These are phyloP conservation scores for Bruguiera sexangula DNA, from an alignment of 345 rosid genomes.

Conservation along the genomic window DNA sequence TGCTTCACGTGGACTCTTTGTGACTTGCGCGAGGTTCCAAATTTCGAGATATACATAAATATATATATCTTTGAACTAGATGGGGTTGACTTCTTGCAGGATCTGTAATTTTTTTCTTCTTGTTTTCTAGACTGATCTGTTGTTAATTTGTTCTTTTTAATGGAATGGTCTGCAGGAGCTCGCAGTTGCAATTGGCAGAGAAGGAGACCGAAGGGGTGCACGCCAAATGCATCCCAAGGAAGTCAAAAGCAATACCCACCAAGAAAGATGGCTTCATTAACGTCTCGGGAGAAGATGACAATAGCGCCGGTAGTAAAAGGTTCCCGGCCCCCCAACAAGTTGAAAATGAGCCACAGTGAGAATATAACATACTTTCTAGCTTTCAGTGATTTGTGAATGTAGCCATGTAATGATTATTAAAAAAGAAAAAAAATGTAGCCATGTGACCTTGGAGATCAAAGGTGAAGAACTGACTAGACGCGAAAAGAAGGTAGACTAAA, in stretches of 20 bases:
- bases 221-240: conserved; percentile 51
- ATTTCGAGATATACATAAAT: no score
- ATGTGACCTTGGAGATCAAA: no score
- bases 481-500: no score
- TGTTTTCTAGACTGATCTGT: background rate
- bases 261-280: conserved; percentile 28
- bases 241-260: conserved; percentile 27
- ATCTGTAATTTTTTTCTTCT: background rate
- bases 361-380: background rate
- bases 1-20: background rate
- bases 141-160: background rate
- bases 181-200: conserved; percentile 36
- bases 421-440: background rate
- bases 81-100: background rate
- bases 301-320: background rate
- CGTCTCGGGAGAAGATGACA: background rate
- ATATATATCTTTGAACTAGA: background rate
- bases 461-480: no score
- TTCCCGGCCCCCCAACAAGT: background rate
- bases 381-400: conserved; percentile 1
- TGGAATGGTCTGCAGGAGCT: conserved; percentile 33
- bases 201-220: conserved; percentile 36
- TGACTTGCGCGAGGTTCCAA: background rate
- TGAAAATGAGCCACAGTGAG: conserved; percentile 2
- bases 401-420: background rate